Base-by-base conservation (phyloP, 441 rosid genomes). In the Populus hybrid region DNA sequence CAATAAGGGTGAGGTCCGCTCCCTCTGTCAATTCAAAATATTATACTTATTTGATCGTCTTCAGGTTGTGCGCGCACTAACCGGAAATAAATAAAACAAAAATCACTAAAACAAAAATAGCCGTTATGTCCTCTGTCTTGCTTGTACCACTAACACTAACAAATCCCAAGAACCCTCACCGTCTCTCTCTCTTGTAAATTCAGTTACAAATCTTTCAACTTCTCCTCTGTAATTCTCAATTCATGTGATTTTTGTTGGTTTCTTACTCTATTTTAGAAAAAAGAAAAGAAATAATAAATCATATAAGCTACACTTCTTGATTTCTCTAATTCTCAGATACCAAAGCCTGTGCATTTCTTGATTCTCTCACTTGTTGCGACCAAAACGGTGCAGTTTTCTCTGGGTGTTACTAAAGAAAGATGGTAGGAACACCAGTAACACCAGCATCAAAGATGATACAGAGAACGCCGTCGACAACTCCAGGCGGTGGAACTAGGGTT, bases 401-500 rank as follows among this genome's bases (percentile, higher is more conserved):
- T 45, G 70, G 4, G 59, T 64, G 50, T 74, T 66, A 74, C 77
- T 78, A 76, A 31, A 82, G 78, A 87, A 65, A 5, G 65, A 90
- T 93, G 95, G 86, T 85, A 50, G 91, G 91, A 77, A 86, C 91
- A 0, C 90, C 93, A 9, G 88, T 83, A 26, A 95, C 99, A 11
- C 98, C 99, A 7, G 84, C 82, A 23, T 84, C 80, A 26, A 93
- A 91, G 90, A 85, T 88, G 90, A 84, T 88, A 45, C 88, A 82
- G 56, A 86, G 89, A 87, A 80, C 88, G 24, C 85, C 83, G 64
- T 79, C 87, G 9, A 75, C 86, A 33, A 91, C 98, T 2, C 94
- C 97, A 0, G 90, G 92, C 74, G 92, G 91, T 45, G 72, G 38
- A 12, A 72, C 90, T 2, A 89, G 77, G 82, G 84, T 72, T 61